These are phyloP conservation scores for Fraxinus cuspidata DNA, from an alignment of 257 asterid species.

Conservation along the genomic window DNA sequence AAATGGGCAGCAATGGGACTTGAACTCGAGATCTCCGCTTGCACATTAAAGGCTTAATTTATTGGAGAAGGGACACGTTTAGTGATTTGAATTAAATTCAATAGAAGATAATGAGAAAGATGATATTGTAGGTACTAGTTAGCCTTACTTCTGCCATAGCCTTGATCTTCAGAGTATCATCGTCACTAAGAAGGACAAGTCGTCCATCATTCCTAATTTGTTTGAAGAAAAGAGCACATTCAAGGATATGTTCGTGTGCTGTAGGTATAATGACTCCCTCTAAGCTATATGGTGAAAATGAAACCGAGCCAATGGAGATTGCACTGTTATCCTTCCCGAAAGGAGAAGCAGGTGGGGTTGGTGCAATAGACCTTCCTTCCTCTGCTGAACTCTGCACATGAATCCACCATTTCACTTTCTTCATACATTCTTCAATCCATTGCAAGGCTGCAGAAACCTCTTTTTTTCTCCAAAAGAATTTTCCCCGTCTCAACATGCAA, in stretches of 20 bases:
- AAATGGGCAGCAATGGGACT: too few species aligned
- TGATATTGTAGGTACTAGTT: neutral
- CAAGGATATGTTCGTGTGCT: conserved; percentile 78
- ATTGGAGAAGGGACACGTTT: too few species aligned
- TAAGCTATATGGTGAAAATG: conserved; percentile 57
- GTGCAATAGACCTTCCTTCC: conserved; percentile 55
- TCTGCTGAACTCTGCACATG: conserved; percentile 77
- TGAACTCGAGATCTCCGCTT: too few species aligned
- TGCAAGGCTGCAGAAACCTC: conserved; percentile 69
- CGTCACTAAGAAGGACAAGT: conserved; percentile 68
- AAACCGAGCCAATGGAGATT: conserved; percentile 39
- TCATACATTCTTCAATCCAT: conserved; percentile 77
- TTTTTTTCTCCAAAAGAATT: conserved; percentile 54
- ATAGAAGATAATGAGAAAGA: neutral
- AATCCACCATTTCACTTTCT: conserved; percentile 62
- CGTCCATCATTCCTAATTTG: conserved; percentile 42
- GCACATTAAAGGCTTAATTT: too few species aligned
- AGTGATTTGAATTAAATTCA: too few species aligned
- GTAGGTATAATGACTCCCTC: conserved; percentile 69
- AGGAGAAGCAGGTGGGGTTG: conserved; percentile 73
- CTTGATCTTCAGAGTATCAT: conserved; percentile 71
- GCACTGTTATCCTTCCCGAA: conserved; percentile 37
- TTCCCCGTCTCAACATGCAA: conserved; percentile 59
- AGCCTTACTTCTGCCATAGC: conserved; percentile 91
- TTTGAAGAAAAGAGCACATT: conserved; percentile 57